These are phyloP conservation scores for Paspalum vaginatum DNA, from an alignment of 176 grass and related monocot species.

Conservation along the genomic window DNA sequence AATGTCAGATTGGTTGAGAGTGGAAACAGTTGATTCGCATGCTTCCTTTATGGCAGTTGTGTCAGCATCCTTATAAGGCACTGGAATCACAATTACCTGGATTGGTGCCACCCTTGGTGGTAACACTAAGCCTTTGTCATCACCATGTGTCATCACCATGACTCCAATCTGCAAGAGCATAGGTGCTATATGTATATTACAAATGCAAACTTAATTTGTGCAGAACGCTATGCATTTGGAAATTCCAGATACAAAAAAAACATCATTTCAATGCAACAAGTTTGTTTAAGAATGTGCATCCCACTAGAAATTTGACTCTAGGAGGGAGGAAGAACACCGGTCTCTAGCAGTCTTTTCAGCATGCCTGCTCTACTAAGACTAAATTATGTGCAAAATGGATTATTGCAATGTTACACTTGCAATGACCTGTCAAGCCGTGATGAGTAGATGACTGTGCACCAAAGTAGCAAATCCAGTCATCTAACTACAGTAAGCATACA, in stretches of 20 bases:
- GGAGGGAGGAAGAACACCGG: neutral
- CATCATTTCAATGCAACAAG: neutral
- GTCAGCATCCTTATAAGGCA: conserved; percentile 94
- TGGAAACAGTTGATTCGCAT: conserved; percentile 67
- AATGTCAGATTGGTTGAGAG: conserved; percentile 56
- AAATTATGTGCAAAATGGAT: neutral
- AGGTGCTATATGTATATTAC: neutral
- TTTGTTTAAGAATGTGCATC: neutral
- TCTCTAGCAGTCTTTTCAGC: neutral
- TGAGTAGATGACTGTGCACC: neutral
- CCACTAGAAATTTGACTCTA: neutral
- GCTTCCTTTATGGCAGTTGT: conserved; percentile 74
- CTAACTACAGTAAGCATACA: too few species aligned
- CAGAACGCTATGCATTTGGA: neutral
- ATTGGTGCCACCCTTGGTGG: conserved; percentile 88
- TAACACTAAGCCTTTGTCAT: conserved; percentile 95
- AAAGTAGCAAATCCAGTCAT: neutral
- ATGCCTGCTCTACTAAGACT: neutral
- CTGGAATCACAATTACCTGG: conserved; percentile 85
- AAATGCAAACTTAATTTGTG: conserved; percentile 19
- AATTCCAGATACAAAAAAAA: neutral
- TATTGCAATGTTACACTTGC: neutral
- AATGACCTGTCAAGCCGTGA: neutral
- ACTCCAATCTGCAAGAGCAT: conserved; percentile 69
- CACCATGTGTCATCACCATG: conserved; percentile 93